These are phyloP conservation scores for Pythium brachiatum DNA, from an alignment of 352 stramenopile species.

Conservation along the genomic window DNA sequence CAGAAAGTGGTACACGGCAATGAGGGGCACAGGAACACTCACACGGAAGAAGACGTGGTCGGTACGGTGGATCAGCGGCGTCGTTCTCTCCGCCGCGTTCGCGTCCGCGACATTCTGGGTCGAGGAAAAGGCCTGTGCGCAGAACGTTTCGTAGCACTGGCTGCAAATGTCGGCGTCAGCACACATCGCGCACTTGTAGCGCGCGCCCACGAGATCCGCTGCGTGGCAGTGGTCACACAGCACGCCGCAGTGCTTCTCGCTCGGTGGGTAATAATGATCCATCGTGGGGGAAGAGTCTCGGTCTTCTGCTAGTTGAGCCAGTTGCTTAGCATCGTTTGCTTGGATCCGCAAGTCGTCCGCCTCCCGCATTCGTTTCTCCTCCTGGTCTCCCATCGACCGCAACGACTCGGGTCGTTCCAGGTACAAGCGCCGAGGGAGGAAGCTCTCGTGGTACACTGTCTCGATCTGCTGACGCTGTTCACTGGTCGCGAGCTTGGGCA, in stretches of 20 bases:
- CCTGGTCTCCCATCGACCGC: slow-evolving; percentile 6
- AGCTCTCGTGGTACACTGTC: slow-evolving; percentile 47
- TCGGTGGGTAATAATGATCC: slow-evolving; percentile 46
- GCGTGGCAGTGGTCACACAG: slow-evolving; percentile 68
- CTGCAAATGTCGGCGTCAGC: slow-evolving; percentile 71
- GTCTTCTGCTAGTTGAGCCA: not conserved
- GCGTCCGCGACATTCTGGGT: not conserved
- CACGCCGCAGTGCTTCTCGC: slow-evolving; percentile 57
- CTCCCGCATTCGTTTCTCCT: slow-evolving; percentile 7
- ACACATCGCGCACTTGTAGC: slow-evolving; percentile 77
- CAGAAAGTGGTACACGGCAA: slow-evolving; percentile 53
- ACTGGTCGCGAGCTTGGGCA: slow-evolving; percentile 35
- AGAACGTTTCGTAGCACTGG: slow-evolving; percentile 53
- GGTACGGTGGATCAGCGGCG: slow-evolving; percentile 30
- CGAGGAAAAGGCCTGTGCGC: slow-evolving; percentile 14
- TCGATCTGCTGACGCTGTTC: slow-evolving; percentile 33
- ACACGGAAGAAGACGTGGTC: slow-evolving; percentile 70
- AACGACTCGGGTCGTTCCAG: slow-evolving; percentile 25
- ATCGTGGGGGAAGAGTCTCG: not conserved
- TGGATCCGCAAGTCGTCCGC: slow-evolving; percentile 14
- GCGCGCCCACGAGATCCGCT: slow-evolving; percentile 47
- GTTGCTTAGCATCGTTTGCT: slow-evolving; percentile 4
- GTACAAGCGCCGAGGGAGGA: slow-evolving; percentile 50
- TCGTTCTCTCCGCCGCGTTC: not conserved
- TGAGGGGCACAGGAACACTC: slow-evolving; percentile 58